These are phyloP conservation scores for Aegilops umbellulata DNA, from an alignment of 176 grass and related monocot species.

Conservation along the genomic window DNA sequence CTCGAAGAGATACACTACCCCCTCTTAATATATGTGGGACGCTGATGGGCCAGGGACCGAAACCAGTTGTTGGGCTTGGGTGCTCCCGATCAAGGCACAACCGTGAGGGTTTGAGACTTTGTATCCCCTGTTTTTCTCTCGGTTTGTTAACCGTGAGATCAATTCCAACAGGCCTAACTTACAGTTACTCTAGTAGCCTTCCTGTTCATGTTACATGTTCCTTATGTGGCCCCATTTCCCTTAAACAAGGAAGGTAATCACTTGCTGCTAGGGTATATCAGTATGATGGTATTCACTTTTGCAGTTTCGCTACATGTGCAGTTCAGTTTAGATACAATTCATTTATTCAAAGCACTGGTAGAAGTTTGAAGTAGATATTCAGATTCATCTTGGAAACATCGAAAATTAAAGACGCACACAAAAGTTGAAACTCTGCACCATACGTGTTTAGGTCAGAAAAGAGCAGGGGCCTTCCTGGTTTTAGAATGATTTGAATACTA, in stretches of 20 bases:
- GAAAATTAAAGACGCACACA: background rate
- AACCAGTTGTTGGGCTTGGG: too few species aligned
- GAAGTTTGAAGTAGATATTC: background rate
- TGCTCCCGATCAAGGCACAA: too few species aligned
- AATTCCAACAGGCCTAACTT: too few species aligned
- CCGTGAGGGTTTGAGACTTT: too few species aligned
- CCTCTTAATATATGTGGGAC: too few species aligned
- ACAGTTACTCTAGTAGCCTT: background rate
- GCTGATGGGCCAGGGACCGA: too few species aligned
- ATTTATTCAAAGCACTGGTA: background rate
- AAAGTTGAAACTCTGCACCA: background rate
- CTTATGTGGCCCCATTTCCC: background rate
- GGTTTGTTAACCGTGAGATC: too few species aligned
- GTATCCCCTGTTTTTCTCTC: too few species aligned
- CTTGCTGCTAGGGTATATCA: background rate
- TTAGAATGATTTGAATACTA: background rate
- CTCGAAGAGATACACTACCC: too few species aligned
- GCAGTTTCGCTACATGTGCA: background rate
- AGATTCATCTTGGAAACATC: background rate
- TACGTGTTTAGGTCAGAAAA: background rate
- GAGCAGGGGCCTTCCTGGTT: background rate
- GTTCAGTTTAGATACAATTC: background rate
- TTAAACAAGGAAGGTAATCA: too few species aligned
- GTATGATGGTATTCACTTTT: background rate
- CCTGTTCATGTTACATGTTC: background rate